phyloP scores from a whole-genome alignment of 352 stramenopile genomes.

The Phytopythium delawarense region DNA sequence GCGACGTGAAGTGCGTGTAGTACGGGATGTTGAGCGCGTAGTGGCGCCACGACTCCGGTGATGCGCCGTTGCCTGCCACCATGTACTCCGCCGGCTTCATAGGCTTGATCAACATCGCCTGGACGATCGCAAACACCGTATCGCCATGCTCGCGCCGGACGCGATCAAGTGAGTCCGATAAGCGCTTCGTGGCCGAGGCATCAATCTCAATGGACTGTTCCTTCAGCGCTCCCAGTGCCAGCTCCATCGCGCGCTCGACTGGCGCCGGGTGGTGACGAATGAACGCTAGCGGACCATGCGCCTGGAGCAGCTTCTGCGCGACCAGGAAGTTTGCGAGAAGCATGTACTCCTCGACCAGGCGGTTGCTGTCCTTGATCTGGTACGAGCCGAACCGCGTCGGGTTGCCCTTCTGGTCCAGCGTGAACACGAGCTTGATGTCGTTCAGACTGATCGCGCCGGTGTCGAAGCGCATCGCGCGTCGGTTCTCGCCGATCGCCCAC shows the following conservation, averaged over 20 bases:
- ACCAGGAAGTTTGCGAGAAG: constrained; percentile 98
- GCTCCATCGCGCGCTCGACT: constrained; percentile 41
- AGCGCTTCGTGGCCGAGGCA: constrained; percentile 63
- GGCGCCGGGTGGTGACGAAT: constrained; percentile 88
- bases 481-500: constrained; percentile 56
- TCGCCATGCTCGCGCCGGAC: constrained; percentile 75
- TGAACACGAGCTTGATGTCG: constrained; percentile 93
- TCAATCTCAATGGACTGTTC: constrained; percentile 78
- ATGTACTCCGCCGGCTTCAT: constrained; percentile 96
- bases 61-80: constrained; percentile 70
- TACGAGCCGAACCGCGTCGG: constrained; percentile 88
- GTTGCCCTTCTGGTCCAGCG: constrained; percentile 90
- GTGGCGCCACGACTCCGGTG: constrained; percentile 87
- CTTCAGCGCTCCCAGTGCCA: constrained; percentile 34
- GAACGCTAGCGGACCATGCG: constrained; percentile 83
- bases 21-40: constrained; percentile 97
- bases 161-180: constrained; percentile 84
- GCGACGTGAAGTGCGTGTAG: constrained; percentile 98
- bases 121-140: constrained; percentile 83
- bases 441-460: constrained; percentile 92
- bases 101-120: constrained; percentile 91
- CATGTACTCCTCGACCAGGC: constrained; percentile 98
- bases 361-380: constrained; percentile 93
- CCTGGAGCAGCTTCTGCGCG: constrained; percentile 92
- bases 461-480: constrained; percentile 83